Evolutionary conservation across 495 filamentous ascomycete genomes (phyloP), one percentile per base, ranked within the genome.

Genomic region (Podospora pseudopauciseta): DNA sequence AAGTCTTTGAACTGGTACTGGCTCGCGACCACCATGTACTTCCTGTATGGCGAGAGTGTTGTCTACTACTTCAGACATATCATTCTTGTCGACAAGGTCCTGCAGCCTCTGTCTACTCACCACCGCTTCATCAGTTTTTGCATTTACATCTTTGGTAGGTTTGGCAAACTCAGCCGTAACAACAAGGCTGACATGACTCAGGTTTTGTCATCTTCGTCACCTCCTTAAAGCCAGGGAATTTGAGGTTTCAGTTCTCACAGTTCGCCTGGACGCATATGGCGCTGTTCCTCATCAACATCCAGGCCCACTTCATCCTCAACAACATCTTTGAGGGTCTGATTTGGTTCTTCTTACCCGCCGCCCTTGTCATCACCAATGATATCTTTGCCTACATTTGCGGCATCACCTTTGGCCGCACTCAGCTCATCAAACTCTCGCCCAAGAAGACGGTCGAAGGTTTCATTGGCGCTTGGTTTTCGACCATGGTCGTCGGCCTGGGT

Each of bases 391-490:
- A 99, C 75, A 86, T 99, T 68, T 96, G 92, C 78, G 96, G 96
- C 69, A 97, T 99, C 74, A 93, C 93, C 9, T 97, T 99, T 77
- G 96, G 96, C 55, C 87, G 93, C 62, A 99, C 96, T 18, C 96
- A 96, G 77, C 85, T 99, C 58, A 99, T 99, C 81, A 96, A 98
- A 81, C 84, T 99, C 26, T 97, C 94, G 1, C 96, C 96, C 2
- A 99, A 99, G 85, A 99, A 99, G 89, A 99, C 96, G 1, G 95
- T 98, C 56, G 96, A 99, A 79, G 96, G 96, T 27, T 99, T 99
- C 77, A 82, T 98, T 54, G 96, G 96, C 66, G 96, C 96, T 23
- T 99, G 96, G 96, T 82, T 96, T 73, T 94, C 93, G 84, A 98
- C 95, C 56, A 86, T 97, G 69, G 80, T 92, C 67, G 93, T 94